Percentiles rank a stretch among this genome's conserved stretches.
Conservation (phyloP, 176 grass and related monocot species). For the Bothriochloa decipiens region DNA sequence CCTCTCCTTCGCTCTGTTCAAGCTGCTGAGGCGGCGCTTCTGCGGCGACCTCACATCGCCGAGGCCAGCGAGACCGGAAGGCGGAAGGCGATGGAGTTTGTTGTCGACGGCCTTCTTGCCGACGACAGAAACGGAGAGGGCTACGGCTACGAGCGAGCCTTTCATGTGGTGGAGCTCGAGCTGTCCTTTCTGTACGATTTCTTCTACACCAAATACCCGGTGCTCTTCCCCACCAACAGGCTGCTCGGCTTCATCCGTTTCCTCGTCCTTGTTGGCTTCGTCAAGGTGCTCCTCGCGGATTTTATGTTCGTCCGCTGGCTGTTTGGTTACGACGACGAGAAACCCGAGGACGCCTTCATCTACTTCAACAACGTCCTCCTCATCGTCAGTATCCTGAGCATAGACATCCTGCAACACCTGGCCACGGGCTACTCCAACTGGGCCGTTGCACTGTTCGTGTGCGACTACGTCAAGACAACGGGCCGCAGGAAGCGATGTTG, state of each 20-base stretch:
- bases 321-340: too few relatives aligned
- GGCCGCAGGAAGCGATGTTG: neutral
- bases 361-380: neutral
- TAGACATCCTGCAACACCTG: neutral
- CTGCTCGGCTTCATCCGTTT: neutral
- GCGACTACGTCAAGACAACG: neutral
- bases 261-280: neutral
- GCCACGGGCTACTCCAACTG: neutral
- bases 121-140: too few relatives aligned
- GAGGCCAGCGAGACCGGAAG: neutral
- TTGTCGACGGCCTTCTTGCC: neutral
- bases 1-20: slow-evolving; percentile 24
- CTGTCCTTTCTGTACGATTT: slow-evolving; percentile 19
- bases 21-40: slow-evolving; percentile 22
- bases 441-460: neutral
- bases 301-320: too few relatives aligned
- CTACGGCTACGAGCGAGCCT: slow-evolving; percentile 2
- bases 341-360: neutral
- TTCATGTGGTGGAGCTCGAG: neutral
- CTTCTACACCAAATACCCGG: slow-evolving; percentile 30
- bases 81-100: neutral
- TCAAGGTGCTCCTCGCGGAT: neutral
- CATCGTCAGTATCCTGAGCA: neutral
- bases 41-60: neutral
- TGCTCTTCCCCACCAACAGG: neutral